Conservation (phyloP, 2,329 filamentous ascomycete genomes). For the Ascomycota sp. region DNA sequence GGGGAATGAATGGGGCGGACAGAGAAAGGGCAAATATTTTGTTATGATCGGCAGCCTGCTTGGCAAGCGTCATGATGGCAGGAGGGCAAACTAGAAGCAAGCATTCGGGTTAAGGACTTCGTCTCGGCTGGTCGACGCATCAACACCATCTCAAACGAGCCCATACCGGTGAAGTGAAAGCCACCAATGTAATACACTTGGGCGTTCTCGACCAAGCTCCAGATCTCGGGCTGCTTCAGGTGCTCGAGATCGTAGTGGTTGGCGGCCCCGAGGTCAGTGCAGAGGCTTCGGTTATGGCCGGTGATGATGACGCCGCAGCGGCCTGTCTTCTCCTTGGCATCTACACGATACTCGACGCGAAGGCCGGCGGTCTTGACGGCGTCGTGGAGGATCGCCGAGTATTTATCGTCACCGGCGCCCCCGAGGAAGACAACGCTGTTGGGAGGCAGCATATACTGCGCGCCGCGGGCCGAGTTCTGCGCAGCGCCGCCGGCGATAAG, state of each 20-base stretch:
- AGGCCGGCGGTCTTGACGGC: constrained; percentile 75
- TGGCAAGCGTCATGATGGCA: constrained; percentile 68
- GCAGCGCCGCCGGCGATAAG: constrained; percentile 89
- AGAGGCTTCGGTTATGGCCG: constrained; percentile 82
- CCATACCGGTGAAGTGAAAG: constrained; percentile 67
- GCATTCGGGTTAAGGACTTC: neutral
- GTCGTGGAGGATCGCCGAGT: constrained; percentile 66
- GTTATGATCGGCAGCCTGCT: constrained; percentile 72
- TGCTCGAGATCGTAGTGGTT: constrained; percentile 95
- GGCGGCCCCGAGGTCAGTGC: constrained; percentile 83
- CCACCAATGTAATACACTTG: constrained; percentile 84
- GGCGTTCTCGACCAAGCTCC: constrained; percentile 74
- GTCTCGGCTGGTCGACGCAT: too few relatives aligned
- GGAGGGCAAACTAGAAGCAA: constrained; percentile 48
- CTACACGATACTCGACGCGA: constrained; percentile 83
- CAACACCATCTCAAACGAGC: constrained; percentile 1
- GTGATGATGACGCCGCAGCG: constrained; percentile 94
- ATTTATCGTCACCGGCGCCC: constrained; percentile 87
- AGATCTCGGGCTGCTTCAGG: constrained; percentile 74
- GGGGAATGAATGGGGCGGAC: constrained; percentile 82
- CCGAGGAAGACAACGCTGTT: constrained; percentile 87
- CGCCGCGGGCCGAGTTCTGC: constrained; percentile 90
- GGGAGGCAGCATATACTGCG: constrained; percentile 79
- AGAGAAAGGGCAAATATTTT: constrained; percentile 85
- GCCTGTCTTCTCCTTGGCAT: constrained; percentile 63